A percentile compares a stretch with the other conserved stretches of the same genome.
phyloP scores from a whole-genome alignment of 805 yeast genomes.

The Metschnikowia matae region DNA sequence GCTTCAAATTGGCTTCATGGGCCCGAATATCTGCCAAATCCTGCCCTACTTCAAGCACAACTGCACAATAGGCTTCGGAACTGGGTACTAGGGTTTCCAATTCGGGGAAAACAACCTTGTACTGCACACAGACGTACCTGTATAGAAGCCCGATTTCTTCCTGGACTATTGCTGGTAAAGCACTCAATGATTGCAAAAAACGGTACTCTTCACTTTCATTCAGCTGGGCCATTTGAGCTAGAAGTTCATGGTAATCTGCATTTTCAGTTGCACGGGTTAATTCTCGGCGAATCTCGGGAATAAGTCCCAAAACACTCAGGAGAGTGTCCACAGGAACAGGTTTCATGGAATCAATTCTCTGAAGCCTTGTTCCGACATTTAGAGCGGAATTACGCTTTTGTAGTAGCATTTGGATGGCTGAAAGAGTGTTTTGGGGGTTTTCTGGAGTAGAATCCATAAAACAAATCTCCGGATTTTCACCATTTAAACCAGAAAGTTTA shows the following conservation, averaged over 20 bases:
- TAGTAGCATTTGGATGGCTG: not conserved
- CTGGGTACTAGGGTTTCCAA: slow-evolving; percentile 57
- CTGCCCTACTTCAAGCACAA: slow-evolving; percentile 50
- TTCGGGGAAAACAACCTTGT: slow-evolving; percentile 66
- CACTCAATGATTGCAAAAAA: slow-evolving; percentile 54
- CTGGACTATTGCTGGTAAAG: slow-evolving; percentile 48
- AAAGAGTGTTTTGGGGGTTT: too few species aligned
- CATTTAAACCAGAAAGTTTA: too few species aligned
- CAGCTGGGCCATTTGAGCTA: slow-evolving; percentile 27
- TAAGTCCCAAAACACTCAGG: slow-evolving; percentile 22
- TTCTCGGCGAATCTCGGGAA: slow-evolving; percentile 23
- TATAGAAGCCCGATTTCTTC: slow-evolving; percentile 51
- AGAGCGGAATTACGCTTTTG: not conserved
- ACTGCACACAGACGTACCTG: slow-evolving; percentile 47
- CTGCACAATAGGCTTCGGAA: slow-evolving; percentile 57
- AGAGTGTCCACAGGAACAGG: slow-evolving; percentile 19
- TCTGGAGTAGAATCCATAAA: too few species aligned
- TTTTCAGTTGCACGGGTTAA: slow-evolving; percentile 20
- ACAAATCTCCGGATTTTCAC: too few species aligned
- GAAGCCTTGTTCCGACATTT: slow-evolving; percentile 14
- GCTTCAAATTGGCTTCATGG: slow-evolving; percentile 34
- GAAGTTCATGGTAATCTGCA: slow-evolving; percentile 28
- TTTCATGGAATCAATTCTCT: slow-evolving; percentile 19
- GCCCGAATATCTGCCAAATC: slow-evolving; percentile 30
- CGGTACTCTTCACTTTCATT: slow-evolving; percentile 38